Evolutionary conservation across 2,329 filamentous ascomycete species (phyloP).

Genomic region (Tolypocladium amazonense): DNA sequence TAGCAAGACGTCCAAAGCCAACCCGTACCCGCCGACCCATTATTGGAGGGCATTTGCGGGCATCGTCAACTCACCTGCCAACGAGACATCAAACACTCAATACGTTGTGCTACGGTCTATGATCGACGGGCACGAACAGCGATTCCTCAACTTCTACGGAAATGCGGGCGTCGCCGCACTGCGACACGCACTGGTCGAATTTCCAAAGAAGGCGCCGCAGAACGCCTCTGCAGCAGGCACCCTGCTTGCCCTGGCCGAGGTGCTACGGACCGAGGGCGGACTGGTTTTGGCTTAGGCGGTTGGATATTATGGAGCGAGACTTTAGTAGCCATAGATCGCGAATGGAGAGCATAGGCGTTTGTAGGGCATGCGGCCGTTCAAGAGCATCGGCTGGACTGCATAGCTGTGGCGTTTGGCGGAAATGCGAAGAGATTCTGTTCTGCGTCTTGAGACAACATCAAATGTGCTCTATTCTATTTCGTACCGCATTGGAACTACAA

Average conservation of each 20-base stretch:
- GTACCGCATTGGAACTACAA: background rate
- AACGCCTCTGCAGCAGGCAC: conserved; percentile 39
- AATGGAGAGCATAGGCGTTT: conserved; percentile 3
- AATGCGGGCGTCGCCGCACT: conserved; percentile 63
- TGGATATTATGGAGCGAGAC: background rate
- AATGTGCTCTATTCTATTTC: conserved; percentile 2
- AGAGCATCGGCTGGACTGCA: conserved; percentile 1
- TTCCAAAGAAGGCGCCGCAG: conserved; percentile 46
- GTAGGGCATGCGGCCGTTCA: background rate
- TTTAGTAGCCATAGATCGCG: background rate
- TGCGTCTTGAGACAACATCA: conserved; percentile 1
- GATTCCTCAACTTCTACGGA: conserved; percentile 75
- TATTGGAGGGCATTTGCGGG: conserved; percentile 75
- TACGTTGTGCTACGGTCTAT: conserved; percentile 60
- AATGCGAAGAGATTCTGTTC: background rate
- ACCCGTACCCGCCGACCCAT: conserved; percentile 66
- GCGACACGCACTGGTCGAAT: conserved; percentile 60
- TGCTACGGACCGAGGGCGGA: conserved; percentile 39
- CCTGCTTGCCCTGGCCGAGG: conserved; percentile 41
- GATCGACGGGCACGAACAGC: conserved; percentile 61
- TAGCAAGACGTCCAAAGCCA: conserved; percentile 52
- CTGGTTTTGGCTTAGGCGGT: conserved; percentile 28
- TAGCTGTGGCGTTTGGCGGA: conserved; percentile 1
- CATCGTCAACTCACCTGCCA: conserved; percentile 64
- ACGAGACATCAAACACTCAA: conserved; percentile 62